Conservation (phyloP, 345 rosid genomes). For the Angophora floribunda region DNA sequence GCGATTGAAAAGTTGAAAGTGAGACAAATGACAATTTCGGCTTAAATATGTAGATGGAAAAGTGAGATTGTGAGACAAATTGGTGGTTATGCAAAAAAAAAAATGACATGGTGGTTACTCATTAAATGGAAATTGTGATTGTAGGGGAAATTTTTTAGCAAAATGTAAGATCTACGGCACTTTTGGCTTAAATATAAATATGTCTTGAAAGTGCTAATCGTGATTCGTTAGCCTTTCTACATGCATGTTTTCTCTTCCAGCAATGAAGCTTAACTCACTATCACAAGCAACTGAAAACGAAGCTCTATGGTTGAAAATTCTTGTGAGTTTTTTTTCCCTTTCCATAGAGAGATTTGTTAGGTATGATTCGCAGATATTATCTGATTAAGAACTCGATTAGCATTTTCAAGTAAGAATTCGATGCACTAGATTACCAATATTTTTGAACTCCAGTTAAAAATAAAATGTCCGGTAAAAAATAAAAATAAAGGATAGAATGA, state of each 20-base stretch:
- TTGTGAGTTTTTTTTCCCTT: too few species aligned
- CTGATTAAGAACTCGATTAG: not conserved
- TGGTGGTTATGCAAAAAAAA: not conserved
- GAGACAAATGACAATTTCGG: not conserved
- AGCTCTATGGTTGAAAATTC: too few species aligned
- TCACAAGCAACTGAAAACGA: too few species aligned
- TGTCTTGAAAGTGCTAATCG: not conserved
- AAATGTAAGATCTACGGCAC: not conserved
- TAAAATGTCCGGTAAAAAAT: not conserved
- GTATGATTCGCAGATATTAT: too few species aligned
- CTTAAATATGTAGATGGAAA: not conserved
- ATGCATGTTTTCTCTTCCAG: not conserved
- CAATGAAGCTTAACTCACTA: accelerated
- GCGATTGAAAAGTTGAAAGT: accelerated
- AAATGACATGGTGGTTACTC: not conserved
- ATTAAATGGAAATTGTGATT: not conserved
- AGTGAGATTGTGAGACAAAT: not conserved
- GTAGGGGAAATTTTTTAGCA: not conserved
- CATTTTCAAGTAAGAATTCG: not conserved
- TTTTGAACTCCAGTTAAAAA: not conserved
- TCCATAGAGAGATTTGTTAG: too few species aligned
- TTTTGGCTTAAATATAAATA: not conserved
- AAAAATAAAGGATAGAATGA: not conserved
- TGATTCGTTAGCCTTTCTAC: not conserved
- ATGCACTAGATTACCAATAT: not conserved